These are phyloP conservation scores for Kokia cookei DNA, from an alignment of 441 rosid species.

Conservation along the genomic window DNA sequence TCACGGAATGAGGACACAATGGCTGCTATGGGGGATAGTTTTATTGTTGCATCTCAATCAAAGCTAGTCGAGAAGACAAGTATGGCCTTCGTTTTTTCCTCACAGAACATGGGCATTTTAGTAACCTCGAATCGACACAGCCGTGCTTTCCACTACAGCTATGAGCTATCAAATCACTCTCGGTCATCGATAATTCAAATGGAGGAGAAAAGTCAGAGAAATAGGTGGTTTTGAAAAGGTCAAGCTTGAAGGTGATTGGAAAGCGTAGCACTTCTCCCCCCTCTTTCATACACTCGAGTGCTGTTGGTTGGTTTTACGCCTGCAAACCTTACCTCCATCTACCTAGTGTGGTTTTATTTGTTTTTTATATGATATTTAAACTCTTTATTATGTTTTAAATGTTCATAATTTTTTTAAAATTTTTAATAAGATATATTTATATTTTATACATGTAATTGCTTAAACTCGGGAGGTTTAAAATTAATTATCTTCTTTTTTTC, in stretches of 20 bases:
- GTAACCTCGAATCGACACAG: background rate
- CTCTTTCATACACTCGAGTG: background rate
- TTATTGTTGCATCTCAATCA: background rate
- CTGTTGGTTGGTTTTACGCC: background rate
- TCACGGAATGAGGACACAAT: background rate
- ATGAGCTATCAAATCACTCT: background rate
- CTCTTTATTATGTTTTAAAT: too few relatives aligned
- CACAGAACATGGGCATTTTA: background rate
- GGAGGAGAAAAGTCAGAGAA: background rate
- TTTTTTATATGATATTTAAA: too few relatives aligned
- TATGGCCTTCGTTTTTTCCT: background rate
- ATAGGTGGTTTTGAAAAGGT: background rate
- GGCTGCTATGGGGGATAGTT: background rate
- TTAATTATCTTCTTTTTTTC: too few relatives aligned
- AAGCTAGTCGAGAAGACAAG: background rate
- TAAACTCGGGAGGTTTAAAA: too few relatives aligned
- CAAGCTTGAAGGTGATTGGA: background rate
- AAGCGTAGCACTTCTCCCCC: background rate
- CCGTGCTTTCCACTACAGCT: background rate
- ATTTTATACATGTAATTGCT: too few relatives aligned
- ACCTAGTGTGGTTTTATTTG: too few relatives aligned
- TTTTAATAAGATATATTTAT: too few relatives aligned
- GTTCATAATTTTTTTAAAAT: too few relatives aligned
- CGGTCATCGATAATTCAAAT: background rate
- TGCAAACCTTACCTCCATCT: too few relatives aligned